These are phyloP conservation scores for Hypholoma sublateritium DNA, from an alignment of 768 basidiomycete species.

Conservation along the genomic window DNA sequence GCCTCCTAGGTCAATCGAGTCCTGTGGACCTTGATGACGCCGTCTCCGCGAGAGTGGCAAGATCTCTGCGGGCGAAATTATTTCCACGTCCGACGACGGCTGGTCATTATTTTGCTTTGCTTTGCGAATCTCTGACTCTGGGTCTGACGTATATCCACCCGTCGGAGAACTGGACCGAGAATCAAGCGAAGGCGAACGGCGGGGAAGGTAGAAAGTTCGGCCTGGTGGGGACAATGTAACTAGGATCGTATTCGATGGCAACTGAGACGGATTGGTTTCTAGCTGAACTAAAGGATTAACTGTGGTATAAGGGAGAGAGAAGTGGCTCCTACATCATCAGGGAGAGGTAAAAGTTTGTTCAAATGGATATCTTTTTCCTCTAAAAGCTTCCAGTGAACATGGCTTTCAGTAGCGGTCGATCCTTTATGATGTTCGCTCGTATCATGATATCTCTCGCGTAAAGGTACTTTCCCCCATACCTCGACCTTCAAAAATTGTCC, in stretches of 20 bases:
- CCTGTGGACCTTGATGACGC: conserved; percentile 26
- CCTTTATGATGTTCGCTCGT: background rate
- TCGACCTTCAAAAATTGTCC: conserved; percentile 52
- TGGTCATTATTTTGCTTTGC: conserved; percentile 32
- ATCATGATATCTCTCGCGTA: background rate
- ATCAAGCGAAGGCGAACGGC: conserved; percentile 23
- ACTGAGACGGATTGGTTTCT: conserved; percentile 30
- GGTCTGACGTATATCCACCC: conserved; percentile 69
- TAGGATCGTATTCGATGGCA: conserved; percentile 76
- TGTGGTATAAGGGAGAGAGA: background rate
- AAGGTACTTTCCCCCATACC: conserved; percentile 51
- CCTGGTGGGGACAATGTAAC: conserved; percentile 63
- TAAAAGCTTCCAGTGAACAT: conserved; percentile 58
- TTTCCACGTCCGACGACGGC: conserved; percentile 2
- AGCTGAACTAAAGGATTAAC: conserved; percentile 24
- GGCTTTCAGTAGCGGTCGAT: conserved; percentile 10
- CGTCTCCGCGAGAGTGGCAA: conserved; percentile 29
- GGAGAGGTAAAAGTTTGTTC: conserved; percentile 52
- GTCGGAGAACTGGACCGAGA: conserved; percentile 56
- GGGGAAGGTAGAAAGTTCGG: conserved; percentile 58
- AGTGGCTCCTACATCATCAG: conserved; percentile 54
- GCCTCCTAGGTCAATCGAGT: conserved; percentile 12
- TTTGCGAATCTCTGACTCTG: conserved; percentile 54
- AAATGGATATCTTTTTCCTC: conserved; percentile 70
- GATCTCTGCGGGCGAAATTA: conserved; percentile 13